Evolutionary conservation across 2,329 filamentous ascomycete genomes (phyloP), one percentile per base, ranked within the genome.

Genomic region (Xylaria multiplex): DNA sequence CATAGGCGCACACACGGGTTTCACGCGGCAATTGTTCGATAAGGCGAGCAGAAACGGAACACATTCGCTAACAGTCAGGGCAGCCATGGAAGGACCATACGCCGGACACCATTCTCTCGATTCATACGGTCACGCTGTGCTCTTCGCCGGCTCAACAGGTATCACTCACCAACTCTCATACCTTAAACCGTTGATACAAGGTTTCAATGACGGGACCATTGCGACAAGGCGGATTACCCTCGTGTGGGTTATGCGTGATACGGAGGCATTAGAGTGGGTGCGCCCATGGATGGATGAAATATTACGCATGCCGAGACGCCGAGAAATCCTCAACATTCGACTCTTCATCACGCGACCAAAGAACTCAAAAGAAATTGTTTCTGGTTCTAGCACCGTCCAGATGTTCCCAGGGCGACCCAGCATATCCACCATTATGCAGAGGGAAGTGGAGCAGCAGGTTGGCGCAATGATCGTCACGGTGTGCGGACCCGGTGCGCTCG

Each of bases 81-180:
- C 93, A 40, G 88, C 92, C 64, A 88, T 96, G 67, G 96, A 98
- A 80, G 96, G 96, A 0, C 95, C 96, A 0, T 98, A 98, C 77
- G 90, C 88, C 4, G 90, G 90, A 48, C 90, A 93, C 76, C 91
- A 97, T 79, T 89, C 89, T 67, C 89, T 98, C 70, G 90, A 93
- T 79, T 97, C 94, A 7, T 98, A 97, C 79, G 95, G 96, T 45
- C 96, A 96, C 49, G 89, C 90, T 50, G 87, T 99, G 69, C 90
- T 99, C 63, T 93, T 97, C 76, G 94, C 95, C 13, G 94, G 93
- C 63, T 93, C 95, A 64, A 93, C 96, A 5, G 96, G 96, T 68
- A 98, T 99, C 80, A 97, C 95, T 0, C 95, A 98, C 78, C 93
- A 97, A 77, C 88, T 98, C 35, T 92, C 93, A 40, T 97, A 96